These are phyloP conservation scores for Aspergillus incahuasiensis DNA, from an alignment of 495 filamentous ascomycete genomes.

Conservation along the genomic window DNA sequence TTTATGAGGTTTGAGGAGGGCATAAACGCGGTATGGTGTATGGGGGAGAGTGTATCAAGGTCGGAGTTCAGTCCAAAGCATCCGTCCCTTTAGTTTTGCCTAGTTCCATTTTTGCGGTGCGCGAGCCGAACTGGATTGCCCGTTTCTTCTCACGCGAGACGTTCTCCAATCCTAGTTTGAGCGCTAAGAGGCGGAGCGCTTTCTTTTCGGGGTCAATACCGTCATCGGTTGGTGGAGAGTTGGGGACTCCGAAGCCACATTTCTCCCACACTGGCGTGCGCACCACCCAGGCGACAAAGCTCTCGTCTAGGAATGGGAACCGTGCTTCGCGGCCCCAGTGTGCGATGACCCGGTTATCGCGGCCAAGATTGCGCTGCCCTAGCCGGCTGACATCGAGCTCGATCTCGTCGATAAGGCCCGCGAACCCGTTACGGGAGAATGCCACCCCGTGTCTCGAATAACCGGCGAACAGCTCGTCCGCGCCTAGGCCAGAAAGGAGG, in stretches of 20 bases:
- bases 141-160: slow-evolving; percentile 87
- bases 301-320: slow-evolving; percentile 90
- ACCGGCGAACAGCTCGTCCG: slow-evolving; percentile 93
- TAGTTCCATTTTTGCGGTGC: slow-evolving; percentile 80
- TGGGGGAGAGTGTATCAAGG: background rate
- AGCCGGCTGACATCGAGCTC: slow-evolving; percentile 81
- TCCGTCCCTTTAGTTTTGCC: slow-evolving; percentile 70
- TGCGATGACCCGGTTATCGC: slow-evolving; percentile 86
- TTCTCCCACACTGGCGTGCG: slow-evolving; percentile 72
- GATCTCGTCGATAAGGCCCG: slow-evolving; percentile 75
- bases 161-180: slow-evolving; percentile 60
- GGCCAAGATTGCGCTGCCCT: slow-evolving; percentile 86
- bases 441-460: slow-evolving; percentile 82
- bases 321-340: slow-evolving; percentile 87
- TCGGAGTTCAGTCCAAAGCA: slow-evolving; percentile 29
- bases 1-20: background rate
- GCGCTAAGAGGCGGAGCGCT: slow-evolving; percentile 72
- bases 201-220: slow-evolving; percentile 73
- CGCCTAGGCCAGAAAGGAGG: slow-evolving; percentile 86
- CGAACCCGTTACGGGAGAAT: slow-evolving; percentile 60
- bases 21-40: slow-evolving; percentile 1
- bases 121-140: slow-evolving; percentile 83
- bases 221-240: slow-evolving; percentile 3
- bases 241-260: slow-evolving; percentile 62
- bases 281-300: slow-evolving; percentile 76